Evolutionary conservation across 1,284 basidiomycete genomes (phyloP).

Genomic region (Mycocalia duriaeana): DNA sequence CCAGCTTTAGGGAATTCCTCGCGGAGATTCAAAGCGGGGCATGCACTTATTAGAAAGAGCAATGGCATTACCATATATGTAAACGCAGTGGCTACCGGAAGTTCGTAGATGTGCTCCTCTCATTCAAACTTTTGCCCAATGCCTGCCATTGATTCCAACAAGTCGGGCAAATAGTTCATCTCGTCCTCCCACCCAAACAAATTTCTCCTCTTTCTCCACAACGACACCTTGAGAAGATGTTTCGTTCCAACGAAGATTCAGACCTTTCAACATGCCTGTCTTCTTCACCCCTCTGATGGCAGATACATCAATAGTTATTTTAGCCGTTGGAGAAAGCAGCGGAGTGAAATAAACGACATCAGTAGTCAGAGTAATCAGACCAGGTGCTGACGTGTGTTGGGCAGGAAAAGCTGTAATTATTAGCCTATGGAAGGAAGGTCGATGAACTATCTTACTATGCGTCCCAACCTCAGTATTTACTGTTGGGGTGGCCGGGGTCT

Average conservation of each 20-base stretch:
- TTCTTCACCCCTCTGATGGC: constrained; percentile 56
- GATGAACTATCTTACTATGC: not conserved
- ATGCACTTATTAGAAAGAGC: too few relatives aligned
- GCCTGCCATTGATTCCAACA: constrained; percentile 36
- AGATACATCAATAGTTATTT: constrained; percentile 39
- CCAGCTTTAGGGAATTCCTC: too few relatives aligned
- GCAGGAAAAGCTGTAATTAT: constrained; percentile 52
- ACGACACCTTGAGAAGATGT: constrained; percentile 18
- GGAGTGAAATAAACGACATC: constrained; percentile 50
- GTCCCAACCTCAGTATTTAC: too few relatives aligned
- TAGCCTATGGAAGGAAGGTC: constrained; percentile 9
- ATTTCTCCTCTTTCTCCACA: constrained; percentile 45
- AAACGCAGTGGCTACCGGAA: too few relatives aligned
- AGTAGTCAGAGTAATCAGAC: constrained; percentile 52
- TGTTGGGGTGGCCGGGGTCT: too few relatives aligned
- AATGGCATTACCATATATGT: too few relatives aligned
- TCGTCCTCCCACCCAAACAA: constrained; percentile 53
- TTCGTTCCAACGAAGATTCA: constrained; percentile 44
- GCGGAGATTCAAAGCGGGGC: too few relatives aligned
- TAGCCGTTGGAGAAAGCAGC: constrained; percentile 40
- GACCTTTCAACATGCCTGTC: constrained; percentile 45
- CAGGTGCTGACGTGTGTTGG: constrained; percentile 49
- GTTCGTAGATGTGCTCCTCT: too few relatives aligned
- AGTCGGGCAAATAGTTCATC: constrained; percentile 66
- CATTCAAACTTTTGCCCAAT: constrained; percentile 24